These are phyloP conservation scores for Rhizopus stolonifer DNA, from an alignment of 371 early-diverging fungal genomes.

Conservation along the genomic window DNA sequence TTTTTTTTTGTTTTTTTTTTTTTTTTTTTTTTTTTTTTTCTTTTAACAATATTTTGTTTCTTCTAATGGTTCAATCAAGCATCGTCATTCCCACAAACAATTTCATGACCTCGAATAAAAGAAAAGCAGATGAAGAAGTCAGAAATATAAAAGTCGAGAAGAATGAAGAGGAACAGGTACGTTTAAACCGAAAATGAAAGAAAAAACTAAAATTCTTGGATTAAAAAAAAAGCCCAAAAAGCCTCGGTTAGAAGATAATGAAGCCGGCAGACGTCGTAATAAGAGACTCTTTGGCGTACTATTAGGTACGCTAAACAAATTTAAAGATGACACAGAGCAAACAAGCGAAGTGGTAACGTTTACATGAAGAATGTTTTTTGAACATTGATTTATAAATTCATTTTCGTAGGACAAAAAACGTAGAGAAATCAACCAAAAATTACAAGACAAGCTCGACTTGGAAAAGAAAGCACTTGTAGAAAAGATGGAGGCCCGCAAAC, in stretches of 20 bases:
- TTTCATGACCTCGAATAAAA: neutral
- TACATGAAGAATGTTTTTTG: neutral
- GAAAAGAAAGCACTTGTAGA: constrained; percentile 49
- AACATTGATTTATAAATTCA: neutral
- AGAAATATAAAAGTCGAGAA: neutral
- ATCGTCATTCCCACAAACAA: constrained; percentile 11
- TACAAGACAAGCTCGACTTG: constrained; percentile 46
- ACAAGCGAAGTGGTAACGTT: constrained; percentile 50
- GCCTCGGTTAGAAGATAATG: constrained; percentile 30
- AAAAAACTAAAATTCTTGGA: neutral
- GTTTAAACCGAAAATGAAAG: neutral
- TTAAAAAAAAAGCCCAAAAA: constrained; percentile 28
- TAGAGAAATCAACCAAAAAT: constrained; percentile 48
- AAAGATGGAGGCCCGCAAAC: constrained; percentile 40
- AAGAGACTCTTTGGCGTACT: constrained; percentile 59
- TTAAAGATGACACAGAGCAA: constrained; percentile 51
- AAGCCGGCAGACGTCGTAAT: constrained; percentile 44
- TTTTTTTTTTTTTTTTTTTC: neutral
- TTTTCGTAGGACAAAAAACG: constrained; percentile 47
- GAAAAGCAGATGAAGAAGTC: neutral
- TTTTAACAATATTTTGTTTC: neutral
- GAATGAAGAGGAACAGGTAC: constrained; percentile 2
- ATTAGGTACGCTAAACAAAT: constrained; percentile 58
- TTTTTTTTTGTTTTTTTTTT: neutral
- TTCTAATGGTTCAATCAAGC: constrained; percentile 20